Conservation (phyloP, 495 filamentous ascomycete genomes). For the Tuber borchii region DNA sequence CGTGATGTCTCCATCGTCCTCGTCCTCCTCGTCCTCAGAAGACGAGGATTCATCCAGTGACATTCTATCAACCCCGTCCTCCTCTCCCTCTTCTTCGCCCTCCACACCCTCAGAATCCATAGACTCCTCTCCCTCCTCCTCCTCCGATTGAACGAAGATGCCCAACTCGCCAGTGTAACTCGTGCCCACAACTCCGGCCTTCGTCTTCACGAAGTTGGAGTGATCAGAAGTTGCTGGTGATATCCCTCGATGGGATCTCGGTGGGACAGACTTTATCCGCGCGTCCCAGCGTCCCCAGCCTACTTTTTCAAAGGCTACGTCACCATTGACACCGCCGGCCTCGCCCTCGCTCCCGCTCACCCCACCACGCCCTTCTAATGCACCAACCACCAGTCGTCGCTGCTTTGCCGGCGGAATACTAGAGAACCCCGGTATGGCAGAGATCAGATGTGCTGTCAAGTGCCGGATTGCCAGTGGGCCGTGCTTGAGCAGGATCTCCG, state of each 20-base stretch:
- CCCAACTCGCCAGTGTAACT: conserved; percentile 65
- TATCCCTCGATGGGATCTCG: conserved; percentile 42
- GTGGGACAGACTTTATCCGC: conserved; percentile 59
- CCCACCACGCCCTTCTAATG: conserved; percentile 39
- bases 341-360: conserved; percentile 40
- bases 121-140: conserved; percentile 48
- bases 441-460: conserved; percentile 86
- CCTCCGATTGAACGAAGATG: conserved; percentile 61
- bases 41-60: conserved; percentile 75
- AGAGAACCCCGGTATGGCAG: conserved; percentile 86
- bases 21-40: conserved; percentile 65
- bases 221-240: conserved; percentile 32
- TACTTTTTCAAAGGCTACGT: conserved; percentile 89
- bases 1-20: conserved; percentile 66
- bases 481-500: conserved; percentile 79
- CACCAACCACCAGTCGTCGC: conserved; percentile 52
- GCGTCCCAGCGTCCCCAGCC: conserved; percentile 98
- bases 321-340: conserved; percentile 60
- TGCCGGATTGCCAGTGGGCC: conserved; percentile 91
- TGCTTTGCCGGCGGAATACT: conserved; percentile 87
- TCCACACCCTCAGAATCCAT: conserved; percentile 28
- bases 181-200: conserved; percentile 21
- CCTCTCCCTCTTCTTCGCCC: conserved; percentile 54
- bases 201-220: conserved; percentile 9
- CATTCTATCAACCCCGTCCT: conserved; percentile 93